phyloP scores from a whole-genome alignment of 2,329 filamentous ascomycete genomes.

The Monilinia vaccinii-corymbosi region DNA sequence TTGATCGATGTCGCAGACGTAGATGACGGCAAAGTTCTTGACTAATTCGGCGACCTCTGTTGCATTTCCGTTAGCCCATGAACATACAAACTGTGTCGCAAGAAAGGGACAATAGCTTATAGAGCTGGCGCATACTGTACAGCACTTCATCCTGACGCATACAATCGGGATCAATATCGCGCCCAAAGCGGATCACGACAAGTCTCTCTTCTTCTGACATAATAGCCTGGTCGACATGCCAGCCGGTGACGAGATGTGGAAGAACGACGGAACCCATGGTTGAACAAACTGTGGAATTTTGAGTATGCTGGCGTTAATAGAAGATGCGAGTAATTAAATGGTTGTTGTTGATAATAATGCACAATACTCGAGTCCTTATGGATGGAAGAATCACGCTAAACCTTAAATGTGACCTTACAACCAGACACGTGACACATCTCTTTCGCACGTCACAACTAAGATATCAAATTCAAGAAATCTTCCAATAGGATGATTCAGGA shows the following conservation, averaged over 20 bases:
- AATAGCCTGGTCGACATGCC: conserved; percentile 98
- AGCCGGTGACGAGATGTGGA: conserved; percentile 82
- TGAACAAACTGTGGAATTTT: neutral
- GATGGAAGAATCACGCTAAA: neutral
- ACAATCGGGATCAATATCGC: conserved; percentile 73
- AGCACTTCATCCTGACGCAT: conserved; percentile 88
- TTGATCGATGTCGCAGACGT: conserved; percentile 86
- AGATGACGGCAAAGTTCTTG: conserved; percentile 88
- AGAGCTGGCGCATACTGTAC: conserved; percentile 45
- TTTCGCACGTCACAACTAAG: no score
- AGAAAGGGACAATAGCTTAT: neutral
- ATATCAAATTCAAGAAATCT: no score
- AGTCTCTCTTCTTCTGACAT: conserved; percentile 81
- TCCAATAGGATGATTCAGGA: no score
- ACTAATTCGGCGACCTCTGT: conserved; percentile 74
- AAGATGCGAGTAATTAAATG: no score
- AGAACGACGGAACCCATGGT: conserved; percentile 71
- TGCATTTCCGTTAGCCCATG: neutral
- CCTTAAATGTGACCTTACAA: neutral
- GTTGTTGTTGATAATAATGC: neutral
- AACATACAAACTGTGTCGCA: neutral
- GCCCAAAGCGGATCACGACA: conserved; percentile 87
- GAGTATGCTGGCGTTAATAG: neutral
- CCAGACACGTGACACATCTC: neutral
- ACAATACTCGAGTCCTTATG: neutral